Evolutionary conservation across 2,329 filamentous ascomycete species (phyloP).

Genomic region (Ceratocystiopsis sp.): DNA sequence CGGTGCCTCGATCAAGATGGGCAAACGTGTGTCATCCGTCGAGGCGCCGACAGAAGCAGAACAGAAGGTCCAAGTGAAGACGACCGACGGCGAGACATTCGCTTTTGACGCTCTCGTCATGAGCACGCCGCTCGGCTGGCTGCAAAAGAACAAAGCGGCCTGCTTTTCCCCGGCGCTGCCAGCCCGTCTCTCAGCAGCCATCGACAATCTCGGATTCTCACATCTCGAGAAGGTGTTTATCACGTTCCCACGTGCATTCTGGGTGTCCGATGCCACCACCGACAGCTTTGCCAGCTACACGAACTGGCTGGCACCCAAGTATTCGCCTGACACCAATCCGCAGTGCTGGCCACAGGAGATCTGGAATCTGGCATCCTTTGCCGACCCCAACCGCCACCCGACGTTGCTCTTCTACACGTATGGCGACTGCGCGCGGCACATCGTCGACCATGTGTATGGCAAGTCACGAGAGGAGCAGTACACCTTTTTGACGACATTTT

Average conservation of each 20-base stretch:
- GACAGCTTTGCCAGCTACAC: conserved; percentile 2
- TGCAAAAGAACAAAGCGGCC: conserved; percentile 26
- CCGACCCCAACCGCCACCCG: conserved; percentile 21
- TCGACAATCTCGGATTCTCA: conserved; percentile 18
- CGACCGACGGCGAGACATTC: conserved; percentile 17
- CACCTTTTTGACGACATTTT: conserved; percentile 24
- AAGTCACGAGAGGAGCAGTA: conserved; percentile 3
- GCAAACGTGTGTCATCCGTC: conserved; percentile 23
- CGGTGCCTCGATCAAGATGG: conserved; percentile 29
- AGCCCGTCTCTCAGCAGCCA: conserved; percentile 22
- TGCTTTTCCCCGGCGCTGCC: conserved; percentile 28
- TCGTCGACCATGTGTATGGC: conserved; percentile 11
- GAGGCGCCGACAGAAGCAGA: conserved; percentile 10
- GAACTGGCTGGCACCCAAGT: conserved; percentile 3
- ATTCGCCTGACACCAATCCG: conserved; percentile 2
- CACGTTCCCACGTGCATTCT: conserved; percentile 13
- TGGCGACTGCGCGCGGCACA: conserved; percentile 21
- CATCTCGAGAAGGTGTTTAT: conserved; percentile 15
- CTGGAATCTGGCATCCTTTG: conserved; percentile 4
- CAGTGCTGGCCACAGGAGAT: conserved; percentile 4
- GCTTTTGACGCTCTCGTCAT: conserved; percentile 33
- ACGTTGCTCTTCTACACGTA: conserved; percentile 47
- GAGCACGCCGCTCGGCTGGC: conserved; percentile 34
- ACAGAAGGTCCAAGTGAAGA: conserved; percentile 24
- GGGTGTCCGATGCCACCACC: conserved; percentile 7